Percentiles rank a stretch among this genome's conserved stretches.
These are phyloP conservation scores for Thelonectria blattea DNA, from an alignment of 2,329 filamentous ascomycete species.

Conservation along the genomic window DNA sequence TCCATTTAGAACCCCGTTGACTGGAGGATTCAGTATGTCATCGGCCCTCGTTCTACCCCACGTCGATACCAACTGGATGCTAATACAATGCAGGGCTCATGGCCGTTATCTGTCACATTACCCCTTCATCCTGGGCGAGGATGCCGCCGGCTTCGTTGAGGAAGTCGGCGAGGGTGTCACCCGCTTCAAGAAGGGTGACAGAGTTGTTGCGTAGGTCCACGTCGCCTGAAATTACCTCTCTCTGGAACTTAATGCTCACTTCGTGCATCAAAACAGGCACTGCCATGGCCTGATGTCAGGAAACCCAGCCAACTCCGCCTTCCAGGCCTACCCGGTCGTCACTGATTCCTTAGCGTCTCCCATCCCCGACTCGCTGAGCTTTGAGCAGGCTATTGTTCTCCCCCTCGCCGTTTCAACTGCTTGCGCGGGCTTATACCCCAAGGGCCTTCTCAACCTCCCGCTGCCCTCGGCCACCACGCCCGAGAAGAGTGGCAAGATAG, in stretches of 20 bases:
- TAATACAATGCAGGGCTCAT: not conserved
- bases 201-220: not conserved
- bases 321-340: slow-evolving; percentile 15
- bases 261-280: not conserved
- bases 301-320: slow-evolving; percentile 8
- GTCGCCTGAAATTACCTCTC: slow-evolving; percentile 28
- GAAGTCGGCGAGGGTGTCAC: slow-evolving; percentile 33
- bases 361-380: slow-evolving; percentile 25
- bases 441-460: slow-evolving; percentile 29
- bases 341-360: slow-evolving; percentile 5
- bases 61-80: not conserved
- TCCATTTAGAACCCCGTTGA: slow-evolving; percentile 34
- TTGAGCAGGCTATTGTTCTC: slow-evolving; percentile 28
- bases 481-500: not conserved
- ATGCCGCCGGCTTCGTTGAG: slow-evolving; percentile 40
- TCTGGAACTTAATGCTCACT: not conserved
- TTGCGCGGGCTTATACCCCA: slow-evolving; percentile 24
- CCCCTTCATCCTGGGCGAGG: slow-evolving; percentile 41
- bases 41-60: not conserved
- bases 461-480: slow-evolving; percentile 33
- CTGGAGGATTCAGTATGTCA: slow-evolving; percentile 27
- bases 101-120: slow-evolving; percentile 23
- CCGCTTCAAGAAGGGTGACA: slow-evolving; percentile 22
- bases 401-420: slow-evolving; percentile 25
- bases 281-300: not conserved